Evolutionary conservation across 148 eudicot species (phyloP).

Genomic region (Cornus kousa): DNA sequence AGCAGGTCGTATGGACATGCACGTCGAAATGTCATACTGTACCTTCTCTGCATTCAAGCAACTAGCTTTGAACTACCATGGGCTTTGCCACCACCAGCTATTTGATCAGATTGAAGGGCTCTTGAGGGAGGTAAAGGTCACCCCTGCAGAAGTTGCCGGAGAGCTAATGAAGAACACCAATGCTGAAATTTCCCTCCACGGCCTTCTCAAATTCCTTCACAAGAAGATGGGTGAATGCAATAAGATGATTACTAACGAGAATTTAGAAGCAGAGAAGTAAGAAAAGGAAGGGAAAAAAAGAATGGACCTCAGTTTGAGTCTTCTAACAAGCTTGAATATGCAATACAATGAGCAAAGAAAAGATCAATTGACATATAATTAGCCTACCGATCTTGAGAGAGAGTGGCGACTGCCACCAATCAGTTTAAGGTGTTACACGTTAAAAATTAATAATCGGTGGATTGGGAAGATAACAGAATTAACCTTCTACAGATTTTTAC

Average conservation of each 20-base stretch:
- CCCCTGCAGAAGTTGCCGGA: constrained; percentile 12
- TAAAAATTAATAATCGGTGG: no score
- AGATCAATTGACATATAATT: no score
- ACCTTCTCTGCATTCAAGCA: constrained; percentile 16
- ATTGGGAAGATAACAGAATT: no score
- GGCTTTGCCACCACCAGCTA: neutral
- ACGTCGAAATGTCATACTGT: constrained; percentile 19
- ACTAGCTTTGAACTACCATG: constrained; percentile 18
- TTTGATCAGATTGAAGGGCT: constrained; percentile 13
- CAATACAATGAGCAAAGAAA: no score
- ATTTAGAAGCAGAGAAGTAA: neutral
- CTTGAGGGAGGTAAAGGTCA: neutral
- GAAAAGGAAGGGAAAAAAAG: neutral
- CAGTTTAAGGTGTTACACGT: no score
- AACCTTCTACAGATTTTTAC: no score
- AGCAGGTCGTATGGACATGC: constrained; percentile 15
- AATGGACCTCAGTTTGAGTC: no score
- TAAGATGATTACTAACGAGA: neutral
- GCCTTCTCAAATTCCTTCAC: constrained; percentile 6
- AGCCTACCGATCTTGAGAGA: no score
- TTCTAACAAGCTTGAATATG: no score
- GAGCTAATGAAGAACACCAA: constrained; percentile 18
- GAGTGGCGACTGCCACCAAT: no score
- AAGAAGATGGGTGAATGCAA: neutral
- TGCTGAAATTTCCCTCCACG: neutral